Conservation (phyloP, 331 rosid species). For the Phaseolus coccineus region DNA sequence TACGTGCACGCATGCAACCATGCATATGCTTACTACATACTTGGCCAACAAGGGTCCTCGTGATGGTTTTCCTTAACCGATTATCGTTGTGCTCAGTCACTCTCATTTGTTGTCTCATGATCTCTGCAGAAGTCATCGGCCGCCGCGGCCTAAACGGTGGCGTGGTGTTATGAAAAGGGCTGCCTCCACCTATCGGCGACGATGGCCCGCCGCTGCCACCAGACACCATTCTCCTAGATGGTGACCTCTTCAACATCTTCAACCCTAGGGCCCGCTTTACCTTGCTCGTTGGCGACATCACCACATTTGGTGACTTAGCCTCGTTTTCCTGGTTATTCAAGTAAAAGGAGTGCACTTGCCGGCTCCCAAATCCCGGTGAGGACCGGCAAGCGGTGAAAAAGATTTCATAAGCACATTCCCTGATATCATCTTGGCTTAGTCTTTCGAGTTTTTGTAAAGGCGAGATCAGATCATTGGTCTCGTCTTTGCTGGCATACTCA, state of each 20-base stretch:
- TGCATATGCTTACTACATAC: constrained; percentile 56
- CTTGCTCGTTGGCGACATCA: constrained; percentile 77
- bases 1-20: constrained; percentile 15
- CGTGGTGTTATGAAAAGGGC: constrained; percentile 49
- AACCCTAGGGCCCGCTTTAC: constrained; percentile 81
- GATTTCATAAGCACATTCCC: constrained; percentile 89
- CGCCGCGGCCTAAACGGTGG: constrained; percentile 65
- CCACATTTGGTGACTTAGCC: constrained; percentile 55
- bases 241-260: constrained; percentile 89
- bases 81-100: constrained; percentile 88
- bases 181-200: constrained; percentile 53
- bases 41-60: constrained; percentile 91
- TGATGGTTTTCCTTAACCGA: constrained; percentile 81
- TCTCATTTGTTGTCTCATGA: constrained; percentile 95
- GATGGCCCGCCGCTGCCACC: constrained; percentile 55
- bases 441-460: constrained; percentile 70
- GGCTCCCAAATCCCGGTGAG: constrained; percentile 81
- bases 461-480: constrained; percentile 47
- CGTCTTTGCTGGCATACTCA: constrained; percentile 47
- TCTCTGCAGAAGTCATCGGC: constrained; percentile 99
- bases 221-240: constrained; percentile 78
- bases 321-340: constrained; percentile 38
- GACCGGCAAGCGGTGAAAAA: constrained; percentile 93
- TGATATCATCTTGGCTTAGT: constrained; percentile 60
- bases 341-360: constrained; percentile 65